Evolutionary conservation across 2,329 filamentous ascomycete genomes (phyloP).

Genomic region (Botrytis squamosa): DNA sequence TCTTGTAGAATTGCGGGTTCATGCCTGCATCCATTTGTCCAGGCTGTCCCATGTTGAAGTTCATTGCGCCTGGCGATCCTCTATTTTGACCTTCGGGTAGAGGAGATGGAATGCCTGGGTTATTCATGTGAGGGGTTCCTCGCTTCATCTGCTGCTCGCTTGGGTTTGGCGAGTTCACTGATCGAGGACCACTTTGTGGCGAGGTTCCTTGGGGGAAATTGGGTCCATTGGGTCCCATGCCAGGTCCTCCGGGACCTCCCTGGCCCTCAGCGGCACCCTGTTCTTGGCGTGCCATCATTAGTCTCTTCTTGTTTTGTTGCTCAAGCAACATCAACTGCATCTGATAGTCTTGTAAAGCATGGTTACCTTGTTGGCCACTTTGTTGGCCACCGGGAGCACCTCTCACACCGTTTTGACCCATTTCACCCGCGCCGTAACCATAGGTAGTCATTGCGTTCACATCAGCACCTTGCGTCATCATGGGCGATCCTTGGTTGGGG

Average conservation of each 20-base stretch:
- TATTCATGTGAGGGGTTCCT: slow-evolving; percentile 70
- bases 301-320: slow-evolving; percentile 82
- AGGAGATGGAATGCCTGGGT: slow-evolving; percentile 67
- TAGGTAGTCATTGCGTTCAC: slow-evolving; percentile 54
- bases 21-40: slow-evolving; percentile 62
- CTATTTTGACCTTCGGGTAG: slow-evolving; percentile 69
- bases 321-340: slow-evolving; percentile 87
- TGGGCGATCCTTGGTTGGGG: slow-evolving; percentile 74
- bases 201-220: slow-evolving; percentile 68
- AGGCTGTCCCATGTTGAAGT: slow-evolving; percentile 52
- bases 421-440: slow-evolving; percentile 61
- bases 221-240: slow-evolving; percentile 56
- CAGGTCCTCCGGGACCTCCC: slow-evolving; percentile 47
- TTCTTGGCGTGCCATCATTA: slow-evolving; percentile 77
- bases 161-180: slow-evolving; percentile 73
- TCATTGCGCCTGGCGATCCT: slow-evolving; percentile 63
- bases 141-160: slow-evolving; percentile 79
- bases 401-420: slow-evolving; percentile 59
- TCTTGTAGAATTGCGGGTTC: slow-evolving; percentile 59
- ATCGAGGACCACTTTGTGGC: slow-evolving; percentile 62
- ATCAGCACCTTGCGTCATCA: slow-evolving; percentile 74
- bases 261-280: slow-evolving; percentile 64
- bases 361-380: slow-evolving; percentile 55
- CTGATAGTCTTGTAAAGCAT: slow-evolving; percentile 82
- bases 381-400: slow-evolving; percentile 57